A percentile compares a stretch with the other conserved stretches of the same genome.
phyloP scores from a whole-genome alignment of 106 monocot species.

The Iris macrosiphon region DNA sequence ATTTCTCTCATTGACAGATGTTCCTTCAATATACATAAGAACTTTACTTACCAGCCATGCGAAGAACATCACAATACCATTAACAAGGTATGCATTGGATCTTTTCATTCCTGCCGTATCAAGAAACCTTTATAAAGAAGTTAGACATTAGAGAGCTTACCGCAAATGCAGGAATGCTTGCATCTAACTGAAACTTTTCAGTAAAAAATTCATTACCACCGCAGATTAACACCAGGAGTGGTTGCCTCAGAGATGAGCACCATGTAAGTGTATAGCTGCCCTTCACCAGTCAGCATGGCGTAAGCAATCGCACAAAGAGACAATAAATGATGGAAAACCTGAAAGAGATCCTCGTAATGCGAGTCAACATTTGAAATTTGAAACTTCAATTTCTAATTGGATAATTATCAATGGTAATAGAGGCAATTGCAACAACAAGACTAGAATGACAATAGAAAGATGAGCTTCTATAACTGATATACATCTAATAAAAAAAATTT shows the following conservation, averaged over 20 bases:
- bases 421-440: too few relatives aligned
- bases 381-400: background rate
- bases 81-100: conserved; percentile 65
- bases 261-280: conserved; percentile 85
- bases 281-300: conserved; percentile 70
- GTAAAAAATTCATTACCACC: conserved; percentile 44
- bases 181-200: background rate
- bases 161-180: too few relatives aligned
- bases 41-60: conserved; percentile 53
- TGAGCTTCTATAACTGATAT: too few relatives aligned
- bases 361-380: too few relatives aligned
- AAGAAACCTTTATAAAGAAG: conserved; percentile 59
- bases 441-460: too few relatives aligned
- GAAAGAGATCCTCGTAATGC: conserved; percentile 9
- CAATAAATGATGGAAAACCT: conserved; percentile 82
- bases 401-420: too few relatives aligned
- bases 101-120: conserved; percentile 73
- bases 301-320: conserved; percentile 63
- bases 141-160: too few relatives aligned
- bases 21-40: too few relatives aligned
- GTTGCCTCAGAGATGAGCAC: conserved; percentile 89
- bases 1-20: too few relatives aligned
- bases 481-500: background rate
- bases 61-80: conserved; percentile 56
- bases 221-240: conserved; percentile 72